Evolutionary conservation across 176 grass and related monocot species (phyloP).

Genomic region (Aegilops umbellulata): DNA sequence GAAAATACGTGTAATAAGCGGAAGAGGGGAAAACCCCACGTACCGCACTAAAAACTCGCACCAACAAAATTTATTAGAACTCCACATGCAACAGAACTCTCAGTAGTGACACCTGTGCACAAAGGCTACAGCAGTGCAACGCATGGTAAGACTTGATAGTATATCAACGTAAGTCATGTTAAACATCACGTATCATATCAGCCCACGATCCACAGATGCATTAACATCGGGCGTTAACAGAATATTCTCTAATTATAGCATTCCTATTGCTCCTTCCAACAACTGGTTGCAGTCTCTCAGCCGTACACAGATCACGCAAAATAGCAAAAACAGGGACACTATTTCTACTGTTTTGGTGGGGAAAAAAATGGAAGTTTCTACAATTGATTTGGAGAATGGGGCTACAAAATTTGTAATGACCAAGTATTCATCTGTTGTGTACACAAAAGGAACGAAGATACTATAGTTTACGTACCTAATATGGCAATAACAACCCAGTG

Average conservation of each 20-base stretch:
- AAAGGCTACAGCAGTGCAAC: not conserved
- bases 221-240: not conserved
- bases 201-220: not conserved
- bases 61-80: not conserved
- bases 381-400: not conserved
- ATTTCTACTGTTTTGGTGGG: not conserved
- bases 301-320: slow-evolving; percentile 3
- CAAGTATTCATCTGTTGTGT: slow-evolving; percentile 11
- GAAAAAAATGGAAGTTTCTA: not conserved
- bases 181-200: not conserved
- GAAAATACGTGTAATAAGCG: not conserved
- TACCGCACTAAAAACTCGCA: not conserved
- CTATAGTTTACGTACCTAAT: slow-evolving; percentile 18
- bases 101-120: not conserved
- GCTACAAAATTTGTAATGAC: slow-evolving; percentile 46
- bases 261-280: not conserved
- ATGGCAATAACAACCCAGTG: slow-evolving; percentile 7
- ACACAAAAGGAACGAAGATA: slow-evolving; percentile 35
- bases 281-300: not conserved
- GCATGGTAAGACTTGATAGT: not conserved
- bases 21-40: not conserved
- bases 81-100: no score
- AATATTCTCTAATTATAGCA: not conserved
- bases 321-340: not conserved
- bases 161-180: not conserved